Evolutionary conservation across 805 yeast species (phyloP).

Genomic region (Wickerhamiella dianesei): DNA sequence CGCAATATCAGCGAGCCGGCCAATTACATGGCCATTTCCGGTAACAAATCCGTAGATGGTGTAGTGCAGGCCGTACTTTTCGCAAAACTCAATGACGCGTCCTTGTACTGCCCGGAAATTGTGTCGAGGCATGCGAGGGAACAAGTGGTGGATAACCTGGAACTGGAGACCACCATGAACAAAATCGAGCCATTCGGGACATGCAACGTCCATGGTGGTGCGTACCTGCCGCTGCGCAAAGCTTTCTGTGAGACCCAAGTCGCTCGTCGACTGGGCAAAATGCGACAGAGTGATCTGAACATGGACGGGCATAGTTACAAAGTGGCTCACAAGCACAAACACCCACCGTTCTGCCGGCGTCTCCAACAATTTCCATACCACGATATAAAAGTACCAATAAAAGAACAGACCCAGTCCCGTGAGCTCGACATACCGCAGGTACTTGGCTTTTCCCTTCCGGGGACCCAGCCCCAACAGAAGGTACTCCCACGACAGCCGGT

Average conservation of each 20-base stretch:
- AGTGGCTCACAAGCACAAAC: conserved; percentile 59
- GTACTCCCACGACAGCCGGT: conserved; percentile 69
- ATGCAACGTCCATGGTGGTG: conserved; percentile 90
- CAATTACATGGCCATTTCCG: conserved; percentile 62
- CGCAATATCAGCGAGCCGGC: conserved; percentile 58
- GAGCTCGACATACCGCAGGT: conserved; percentile 71
- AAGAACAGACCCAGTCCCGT: conserved; percentile 54
- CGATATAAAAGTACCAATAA: conserved; percentile 68
- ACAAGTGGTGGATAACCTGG: conserved; percentile 81
- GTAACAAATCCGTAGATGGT: conserved; percentile 71
- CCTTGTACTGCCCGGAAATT: conserved; percentile 67
- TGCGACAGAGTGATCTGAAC: conserved; percentile 84
- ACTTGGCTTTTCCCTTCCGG: conserved; percentile 65
- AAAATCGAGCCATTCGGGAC: conserved; percentile 86
- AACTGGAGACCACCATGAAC: conserved; percentile 87
- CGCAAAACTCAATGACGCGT: conserved; percentile 58
- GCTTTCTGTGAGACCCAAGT: conserved; percentile 65
- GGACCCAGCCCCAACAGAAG: conserved; percentile 69
- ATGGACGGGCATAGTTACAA: conserved; percentile 82
- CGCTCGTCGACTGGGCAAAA: conserved; percentile 88
- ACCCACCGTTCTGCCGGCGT: conserved; percentile 40
- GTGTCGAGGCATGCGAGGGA: conserved; percentile 82
- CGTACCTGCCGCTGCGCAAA: conserved; percentile 70
- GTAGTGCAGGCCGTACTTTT: conserved; percentile 61
- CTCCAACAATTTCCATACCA: conserved; percentile 40